These are phyloP conservation scores for Juglanconis oblonga DNA, from an alignment of 2,329 filamentous ascomycete species.

Conservation along the genomic window DNA sequence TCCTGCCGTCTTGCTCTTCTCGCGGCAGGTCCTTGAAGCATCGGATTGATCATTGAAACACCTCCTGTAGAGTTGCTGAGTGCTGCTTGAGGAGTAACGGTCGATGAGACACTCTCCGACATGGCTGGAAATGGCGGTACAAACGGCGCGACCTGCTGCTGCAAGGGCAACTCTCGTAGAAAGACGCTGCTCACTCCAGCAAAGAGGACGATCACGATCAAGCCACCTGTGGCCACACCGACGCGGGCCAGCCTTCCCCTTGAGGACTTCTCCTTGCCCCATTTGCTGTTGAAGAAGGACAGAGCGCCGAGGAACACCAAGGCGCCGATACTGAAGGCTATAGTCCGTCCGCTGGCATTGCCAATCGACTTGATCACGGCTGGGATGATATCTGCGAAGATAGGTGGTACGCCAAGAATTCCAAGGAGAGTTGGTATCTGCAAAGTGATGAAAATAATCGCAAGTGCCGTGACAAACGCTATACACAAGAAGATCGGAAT, in stretches of 20 bases:
- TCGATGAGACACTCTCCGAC: background rate
- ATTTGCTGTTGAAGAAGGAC: background rate
- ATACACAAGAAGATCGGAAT: background rate
- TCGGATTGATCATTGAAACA: background rate
- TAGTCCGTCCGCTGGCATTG: background rate
- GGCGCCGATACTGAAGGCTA: background rate
- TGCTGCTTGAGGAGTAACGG: background rate
- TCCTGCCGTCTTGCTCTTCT: background rate
- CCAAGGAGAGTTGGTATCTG: constrained; percentile 5
- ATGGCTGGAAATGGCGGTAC: background rate
- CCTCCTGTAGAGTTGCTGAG: background rate
- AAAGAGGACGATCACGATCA: constrained; percentile 2
- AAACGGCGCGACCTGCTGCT: constrained; percentile 1
- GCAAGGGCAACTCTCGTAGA: background rate
- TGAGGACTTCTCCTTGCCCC: background rate
- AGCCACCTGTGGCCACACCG: background rate
- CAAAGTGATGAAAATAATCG: background rate
- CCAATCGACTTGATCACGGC: background rate
- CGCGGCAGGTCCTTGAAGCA: background rate
- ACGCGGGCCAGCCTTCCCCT: background rate
- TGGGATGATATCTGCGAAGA: background rate
- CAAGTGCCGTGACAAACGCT: background rate
- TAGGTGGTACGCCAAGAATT: background rate
- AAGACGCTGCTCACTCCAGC: constrained; percentile 5
- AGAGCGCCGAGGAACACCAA: background rate